These are phyloP conservation scores for Metschnikowia chrysomelidarum DNA, from an alignment of 805 yeast species.

Conservation along the genomic window DNA sequence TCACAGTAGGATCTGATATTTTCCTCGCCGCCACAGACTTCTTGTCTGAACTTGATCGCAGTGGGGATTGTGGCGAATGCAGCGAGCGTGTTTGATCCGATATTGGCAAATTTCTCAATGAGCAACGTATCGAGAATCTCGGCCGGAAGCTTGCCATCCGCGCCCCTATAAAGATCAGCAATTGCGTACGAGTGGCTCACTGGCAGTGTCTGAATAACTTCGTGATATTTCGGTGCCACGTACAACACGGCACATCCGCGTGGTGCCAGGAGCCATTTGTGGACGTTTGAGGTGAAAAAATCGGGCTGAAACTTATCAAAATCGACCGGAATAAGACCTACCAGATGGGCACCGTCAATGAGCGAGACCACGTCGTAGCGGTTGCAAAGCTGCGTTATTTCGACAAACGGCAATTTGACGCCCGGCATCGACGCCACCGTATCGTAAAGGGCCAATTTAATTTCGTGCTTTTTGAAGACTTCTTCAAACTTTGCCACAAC, in stretches of 20 bases:
- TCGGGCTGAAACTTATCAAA: constrained; percentile 49
- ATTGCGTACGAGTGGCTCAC: constrained; percentile 49
- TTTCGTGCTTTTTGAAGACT: constrained; percentile 21
- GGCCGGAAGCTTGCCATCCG: constrained; percentile 24
- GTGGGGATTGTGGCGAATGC: constrained; percentile 40
- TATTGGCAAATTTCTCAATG: constrained; percentile 46
- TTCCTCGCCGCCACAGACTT: constrained; percentile 60
- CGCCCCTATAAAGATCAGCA: too few species aligned
- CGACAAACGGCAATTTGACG: constrained; percentile 52
- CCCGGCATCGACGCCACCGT: constrained; percentile 67
- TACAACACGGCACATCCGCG: constrained; percentile 59
- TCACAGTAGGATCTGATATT: constrained; percentile 48
- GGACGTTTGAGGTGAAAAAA: constrained; percentile 59
- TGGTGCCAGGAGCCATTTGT: constrained; percentile 67
- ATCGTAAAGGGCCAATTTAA: constrained; percentile 51
- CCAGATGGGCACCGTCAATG: constrained; percentile 73
- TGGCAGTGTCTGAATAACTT: constrained; percentile 53
- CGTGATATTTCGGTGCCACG: constrained; percentile 51
- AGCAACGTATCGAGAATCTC: constrained; percentile 28
- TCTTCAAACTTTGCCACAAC: constrained; percentile 24
- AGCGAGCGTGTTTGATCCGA: constrained; percentile 51
- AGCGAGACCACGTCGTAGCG: constrained; percentile 49
- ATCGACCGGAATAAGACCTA: constrained; percentile 52
- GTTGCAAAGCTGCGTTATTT: constrained; percentile 44
- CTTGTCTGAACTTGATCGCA: constrained; percentile 53